These are phyloP conservation scores for Leccinum subgranulosum DNA, from an alignment of 768 basidiomycete genomes.

Conservation along the genomic window DNA sequence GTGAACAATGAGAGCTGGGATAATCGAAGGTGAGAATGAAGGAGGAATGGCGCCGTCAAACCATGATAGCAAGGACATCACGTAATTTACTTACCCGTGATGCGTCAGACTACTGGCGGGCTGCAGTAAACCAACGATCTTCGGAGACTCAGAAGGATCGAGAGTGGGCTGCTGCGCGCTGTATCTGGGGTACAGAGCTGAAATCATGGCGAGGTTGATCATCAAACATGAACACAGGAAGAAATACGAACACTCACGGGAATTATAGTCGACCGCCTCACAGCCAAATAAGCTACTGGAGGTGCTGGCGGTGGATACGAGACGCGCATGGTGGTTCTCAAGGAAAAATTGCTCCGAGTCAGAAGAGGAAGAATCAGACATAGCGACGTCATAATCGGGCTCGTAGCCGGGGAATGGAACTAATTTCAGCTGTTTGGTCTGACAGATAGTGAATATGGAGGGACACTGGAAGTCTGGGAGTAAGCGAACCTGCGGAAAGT, in stretches of 20 bases:
- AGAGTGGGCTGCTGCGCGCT: constrained; percentile 59
- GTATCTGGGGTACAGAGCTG: constrained; percentile 56
- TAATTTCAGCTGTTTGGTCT: constrained; percentile 73
- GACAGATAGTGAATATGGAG: constrained; percentile 14
- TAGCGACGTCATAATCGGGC: constrained; percentile 62
- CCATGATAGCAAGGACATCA: not conserved
- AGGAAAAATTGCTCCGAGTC: constrained; percentile 59
- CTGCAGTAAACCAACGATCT: constrained; percentile 61
- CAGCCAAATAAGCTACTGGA: constrained; percentile 45
- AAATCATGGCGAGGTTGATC: not conserved
- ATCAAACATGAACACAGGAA: not conserved
- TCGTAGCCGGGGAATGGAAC: constrained; percentile 71
- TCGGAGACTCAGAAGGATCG: constrained; percentile 46
- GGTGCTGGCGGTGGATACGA: constrained; percentile 66
- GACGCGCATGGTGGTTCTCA: constrained; percentile 54
- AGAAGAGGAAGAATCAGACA: constrained; percentile 54
- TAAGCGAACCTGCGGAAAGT: constrained; percentile 43
- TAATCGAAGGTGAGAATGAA: constrained; percentile 8
- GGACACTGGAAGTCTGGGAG: constrained; percentile 14
- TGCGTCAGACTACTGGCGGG: constrained; percentile 60
- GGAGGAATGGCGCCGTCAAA: constrained; percentile 11
- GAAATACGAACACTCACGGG: constrained; percentile 40
- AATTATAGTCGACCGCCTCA: constrained; percentile 43
- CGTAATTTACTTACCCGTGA: constrained; percentile 59
- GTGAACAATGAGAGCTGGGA: constrained; percentile 61